A percentile compares a stretch with the other conserved stretches of the same genome.
Evolutionary conservation across 495 filamentous ascomycete genomes (phyloP).

Genomic region (Peziza echinospora): DNA sequence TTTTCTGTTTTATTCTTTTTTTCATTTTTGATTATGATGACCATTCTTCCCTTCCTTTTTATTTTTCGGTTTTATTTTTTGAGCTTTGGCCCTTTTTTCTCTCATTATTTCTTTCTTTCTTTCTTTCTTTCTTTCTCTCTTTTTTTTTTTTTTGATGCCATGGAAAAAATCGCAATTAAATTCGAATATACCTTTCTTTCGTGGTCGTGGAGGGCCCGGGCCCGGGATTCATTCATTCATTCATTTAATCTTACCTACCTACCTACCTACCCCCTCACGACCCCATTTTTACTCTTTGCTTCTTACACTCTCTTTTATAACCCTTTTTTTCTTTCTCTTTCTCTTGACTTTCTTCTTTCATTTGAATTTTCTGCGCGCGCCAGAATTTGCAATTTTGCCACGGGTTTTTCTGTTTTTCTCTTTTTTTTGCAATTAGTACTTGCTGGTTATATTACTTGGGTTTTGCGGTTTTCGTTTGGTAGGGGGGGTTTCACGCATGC

Average conservation of each 20-base stretch:
- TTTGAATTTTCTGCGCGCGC: too few species aligned
- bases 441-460: background rate
- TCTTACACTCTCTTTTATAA: too few species aligned
- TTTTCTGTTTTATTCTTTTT: background rate
- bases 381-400: too few species aligned
- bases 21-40: background rate
- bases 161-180: too few species aligned
- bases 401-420: too few species aligned
- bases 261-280: too few species aligned
- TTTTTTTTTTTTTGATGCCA: background rate
- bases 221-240: too few species aligned
- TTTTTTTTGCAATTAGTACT: too few species aligned
- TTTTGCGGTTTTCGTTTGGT: slow-evolving; percentile 9
- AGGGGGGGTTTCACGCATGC: background rate
- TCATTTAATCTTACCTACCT: too few species aligned
- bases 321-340: background rate
- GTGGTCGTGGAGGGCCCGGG: background rate
- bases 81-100: background rate
- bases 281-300: too few species aligned
- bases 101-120: background rate
- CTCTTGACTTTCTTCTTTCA: too few species aligned
- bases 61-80: background rate
- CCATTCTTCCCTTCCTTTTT: background rate
- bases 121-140: background rate
- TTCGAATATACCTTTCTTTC: too few species aligned